These are phyloP conservation scores for Quillaja saponaria DNA, from an alignment of 306 rosid species.

Conservation along the genomic window DNA sequence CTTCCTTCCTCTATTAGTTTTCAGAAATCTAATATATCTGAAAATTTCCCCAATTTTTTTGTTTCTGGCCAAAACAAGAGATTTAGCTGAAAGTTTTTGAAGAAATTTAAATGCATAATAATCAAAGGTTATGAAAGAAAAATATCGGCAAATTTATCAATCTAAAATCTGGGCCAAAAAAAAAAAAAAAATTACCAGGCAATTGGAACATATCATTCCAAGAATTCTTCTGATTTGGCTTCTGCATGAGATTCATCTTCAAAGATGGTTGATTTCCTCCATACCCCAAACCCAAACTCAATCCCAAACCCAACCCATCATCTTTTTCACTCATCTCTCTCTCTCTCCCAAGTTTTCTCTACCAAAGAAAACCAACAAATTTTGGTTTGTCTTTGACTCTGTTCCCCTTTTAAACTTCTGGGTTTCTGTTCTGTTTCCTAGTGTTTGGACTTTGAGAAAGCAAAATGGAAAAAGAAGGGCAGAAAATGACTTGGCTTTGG, in stretches of 20 bases:
- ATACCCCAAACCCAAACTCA: slow-evolving; percentile 54
- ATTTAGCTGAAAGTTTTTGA: not conserved
- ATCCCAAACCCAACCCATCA: slow-evolving; percentile 52
- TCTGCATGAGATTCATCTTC: slow-evolving; percentile 44
- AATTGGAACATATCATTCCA: slow-evolving; percentile 54
- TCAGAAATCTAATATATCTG: too few species aligned
- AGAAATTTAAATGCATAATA: not conserved
- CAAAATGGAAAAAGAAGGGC: slow-evolving; percentile 30
- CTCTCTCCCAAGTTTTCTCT: not conserved
- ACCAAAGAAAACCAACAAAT: not conserved
- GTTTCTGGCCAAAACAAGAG: not conserved
- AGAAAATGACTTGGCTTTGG: slow-evolving; percentile 31
- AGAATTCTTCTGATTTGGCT: slow-evolving; percentile 39
- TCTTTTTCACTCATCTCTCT: slow-evolving; percentile 58
- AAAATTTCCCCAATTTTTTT: too few species aligned
- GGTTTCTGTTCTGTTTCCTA: not conserved
- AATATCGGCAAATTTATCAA: not conserved
- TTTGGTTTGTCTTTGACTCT: not conserved
- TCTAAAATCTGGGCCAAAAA: not conserved
- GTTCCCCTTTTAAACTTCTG: not conserved
- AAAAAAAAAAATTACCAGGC: slow-evolving; percentile 37
- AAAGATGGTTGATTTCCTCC: slow-evolving; percentile 37
- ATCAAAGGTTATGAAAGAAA: not conserved
- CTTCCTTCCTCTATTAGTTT: too few species aligned
- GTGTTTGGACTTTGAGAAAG: slow-evolving; percentile 35